Evolutionary conservation across 2,329 filamentous ascomycete genomes (phyloP), one percentile per base, ranked within the genome.

Genomic region (Fusarium luffae): DNA sequence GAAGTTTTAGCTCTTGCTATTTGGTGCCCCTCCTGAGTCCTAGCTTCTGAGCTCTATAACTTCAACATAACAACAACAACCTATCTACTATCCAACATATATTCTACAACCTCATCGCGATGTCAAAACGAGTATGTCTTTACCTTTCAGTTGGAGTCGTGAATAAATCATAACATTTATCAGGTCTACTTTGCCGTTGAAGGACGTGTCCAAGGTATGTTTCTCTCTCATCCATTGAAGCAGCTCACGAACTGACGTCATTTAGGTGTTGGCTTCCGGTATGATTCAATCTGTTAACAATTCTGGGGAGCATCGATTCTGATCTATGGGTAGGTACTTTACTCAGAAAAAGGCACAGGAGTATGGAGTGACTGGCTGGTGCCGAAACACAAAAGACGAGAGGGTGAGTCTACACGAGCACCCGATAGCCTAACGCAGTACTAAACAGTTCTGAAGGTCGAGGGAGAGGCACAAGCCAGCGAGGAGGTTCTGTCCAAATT

Each of bases 391-490:
- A 0, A 73, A 81, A 3, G 82, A 86, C 62, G 84, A 85, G 68
- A 89, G 88, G 80, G 88, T 85, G 70, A 21, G 34, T 21, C 10
- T 43, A 71, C 52, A 40, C 16, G 27, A 42, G 13, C 25, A 30
- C 21, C 30, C 3, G 3, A 5, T 12, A 37, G 40, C 13, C 18
- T 48, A 40, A 16, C 18, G 16, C 18, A 30, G 18, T 4, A 44
- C 46, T 69, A 28, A 28, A 69, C 41, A 23, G 13, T 16, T 18
- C 13, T 54, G 80, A 74, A 97, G 93, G 94, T 98, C 48, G 89
- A 93, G 76, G 95, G 95, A 27, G 94, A 98, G 81, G 94, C 91
- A 7, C 95, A 98, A 78, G 94, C 93, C 30, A 84, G 87, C 3
- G 85, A 89, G 2, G 85, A 88, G 1, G 80, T 85, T 4, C 78